Percentiles rank a stretch among this genome's conserved stretches.
These are phyloP conservation scores for Cyberlindnera xishuangbannaensis DNA, from an alignment of 805 yeast genomes.

Conservation along the genomic window DNA sequence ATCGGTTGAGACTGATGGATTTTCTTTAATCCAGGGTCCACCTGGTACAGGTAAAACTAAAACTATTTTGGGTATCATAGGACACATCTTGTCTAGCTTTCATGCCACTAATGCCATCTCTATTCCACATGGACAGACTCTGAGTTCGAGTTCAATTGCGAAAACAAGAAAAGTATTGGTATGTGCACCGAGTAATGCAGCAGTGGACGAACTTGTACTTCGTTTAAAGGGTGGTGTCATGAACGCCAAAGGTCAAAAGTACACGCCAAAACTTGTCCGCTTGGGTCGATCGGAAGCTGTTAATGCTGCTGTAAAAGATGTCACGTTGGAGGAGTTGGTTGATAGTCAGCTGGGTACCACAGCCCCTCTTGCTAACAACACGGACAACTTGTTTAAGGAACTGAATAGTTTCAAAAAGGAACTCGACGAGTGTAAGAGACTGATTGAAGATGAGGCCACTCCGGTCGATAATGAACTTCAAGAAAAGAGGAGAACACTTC, in stretches of 20 bases:
- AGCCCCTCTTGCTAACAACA: conserved; percentile 27
- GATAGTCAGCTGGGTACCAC: conserved; percentile 37
- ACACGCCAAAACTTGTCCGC: conserved; percentile 70
- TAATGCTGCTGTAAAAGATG: conserved; percentile 71
- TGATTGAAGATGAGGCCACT: conserved; percentile 20
- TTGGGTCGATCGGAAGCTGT: conserved; percentile 88
- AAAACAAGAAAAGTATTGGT: conserved; percentile 56
- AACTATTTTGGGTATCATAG: conserved; percentile 88
- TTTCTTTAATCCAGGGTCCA: conserved; percentile 94
- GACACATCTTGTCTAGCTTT: conserved; percentile 54
- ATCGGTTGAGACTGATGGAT: conserved; percentile 62
- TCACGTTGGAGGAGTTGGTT: conserved; percentile 81
- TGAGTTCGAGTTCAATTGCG: no score
- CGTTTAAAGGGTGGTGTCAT: conserved; percentile 72
- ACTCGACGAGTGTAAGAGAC: conserved; percentile 22
- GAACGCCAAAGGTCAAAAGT: conserved; percentile 45
- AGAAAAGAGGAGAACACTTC: conserved; percentile 51
- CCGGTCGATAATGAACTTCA: conserved; percentile 40
- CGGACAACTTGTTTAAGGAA: conserved; percentile 49
- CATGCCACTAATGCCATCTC: conserved; percentile 27
- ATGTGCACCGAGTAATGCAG: conserved; percentile 99
- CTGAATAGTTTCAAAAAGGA: conserved; percentile 12
- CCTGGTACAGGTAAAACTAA: conserved; percentile 99
- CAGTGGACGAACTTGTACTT: conserved; percentile 89
- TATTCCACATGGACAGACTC: conserved; percentile 24